phyloP scores from a whole-genome alignment of 306 rosid species.

The Bauhinia variegata region DNA sequence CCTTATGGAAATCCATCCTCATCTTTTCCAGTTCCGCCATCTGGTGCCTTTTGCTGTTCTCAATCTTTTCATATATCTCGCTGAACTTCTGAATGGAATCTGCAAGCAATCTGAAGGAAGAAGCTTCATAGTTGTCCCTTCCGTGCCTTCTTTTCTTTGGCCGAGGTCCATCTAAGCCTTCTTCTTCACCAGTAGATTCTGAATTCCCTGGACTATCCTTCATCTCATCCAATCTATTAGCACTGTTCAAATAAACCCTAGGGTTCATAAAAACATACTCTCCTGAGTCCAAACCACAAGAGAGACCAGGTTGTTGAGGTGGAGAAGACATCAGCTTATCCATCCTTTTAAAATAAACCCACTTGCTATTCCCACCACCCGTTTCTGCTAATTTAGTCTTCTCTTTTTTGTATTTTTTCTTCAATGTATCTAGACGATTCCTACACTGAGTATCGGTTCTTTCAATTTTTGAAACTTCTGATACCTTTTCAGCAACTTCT shows the following conservation, averaged over 20 bases:
- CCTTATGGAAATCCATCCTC: constrained; percentile 82
- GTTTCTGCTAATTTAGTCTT: constrained; percentile 54
- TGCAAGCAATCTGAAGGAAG: constrained; percentile 75
- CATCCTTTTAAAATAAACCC: constrained; percentile 82
- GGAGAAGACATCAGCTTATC: constrained; percentile 71
- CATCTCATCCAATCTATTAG: constrained; percentile 75
- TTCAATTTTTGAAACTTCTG: constrained; percentile 71
- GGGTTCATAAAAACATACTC: constrained; percentile 72
- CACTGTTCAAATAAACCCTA: constrained; percentile 58
- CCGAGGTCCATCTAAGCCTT: constrained; percentile 61
- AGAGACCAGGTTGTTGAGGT: constrained; percentile 60
- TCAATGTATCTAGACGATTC: constrained; percentile 81
- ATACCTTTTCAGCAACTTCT: constrained; percentile 84
- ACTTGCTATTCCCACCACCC: constrained; percentile 50
- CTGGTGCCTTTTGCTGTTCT: constrained; percentile 69
- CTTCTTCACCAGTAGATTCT: constrained; percentile 52
- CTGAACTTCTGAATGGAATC: constrained; percentile 73
- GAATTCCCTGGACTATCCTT: constrained; percentile 79
- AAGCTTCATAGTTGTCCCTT: constrained; percentile 49
- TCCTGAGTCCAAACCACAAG: constrained; percentile 77
- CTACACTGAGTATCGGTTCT: constrained; percentile 87
- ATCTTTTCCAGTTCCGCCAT: constrained; percentile 82
- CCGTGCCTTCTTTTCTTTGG: constrained; percentile 62
- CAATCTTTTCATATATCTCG: constrained; percentile 78
- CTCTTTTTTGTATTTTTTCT: constrained; percentile 91